phyloP scores from a whole-genome alignment of 345 rosid genomes.

The Draba incana region DNA sequence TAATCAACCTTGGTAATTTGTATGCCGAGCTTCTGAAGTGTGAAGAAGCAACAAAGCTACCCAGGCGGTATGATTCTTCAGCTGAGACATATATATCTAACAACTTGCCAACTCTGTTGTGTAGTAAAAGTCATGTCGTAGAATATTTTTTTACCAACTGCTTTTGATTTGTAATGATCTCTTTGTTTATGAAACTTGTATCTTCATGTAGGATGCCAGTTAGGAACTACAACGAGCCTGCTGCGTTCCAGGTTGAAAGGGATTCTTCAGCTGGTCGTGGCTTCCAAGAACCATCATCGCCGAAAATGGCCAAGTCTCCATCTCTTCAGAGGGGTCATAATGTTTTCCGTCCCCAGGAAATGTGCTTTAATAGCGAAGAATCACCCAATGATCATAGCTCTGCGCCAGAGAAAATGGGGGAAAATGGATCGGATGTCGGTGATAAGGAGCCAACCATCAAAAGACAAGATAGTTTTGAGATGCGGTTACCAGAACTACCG shows the following conservation, averaged over 20 bases:
- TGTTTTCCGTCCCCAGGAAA: slow-evolving; percentile 60
- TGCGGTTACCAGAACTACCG: slow-evolving; percentile 88
- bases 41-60: slow-evolving; percentile 99
- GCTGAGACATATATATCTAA: slow-evolving; percentile 31
- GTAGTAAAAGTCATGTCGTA: slow-evolving; percentile 31
- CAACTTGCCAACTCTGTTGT: slow-evolving; percentile 16
- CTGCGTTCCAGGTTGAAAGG: slow-evolving; percentile 81
- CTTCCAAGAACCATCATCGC: slow-evolving; percentile 89
- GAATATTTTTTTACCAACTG: slow-evolving; percentile 15
- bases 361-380: slow-evolving; percentile 62
- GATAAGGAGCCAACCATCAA: slow-evolving; percentile 87
- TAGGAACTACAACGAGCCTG: slow-evolving; percentile 62
- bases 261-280: slow-evolving; percentile 86
- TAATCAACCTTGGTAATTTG: slow-evolving; percentile 72
- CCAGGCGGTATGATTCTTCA: slow-evolving; percentile 71
- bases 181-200: slow-evolving; percentile 24
- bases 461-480: slow-evolving; percentile 99
- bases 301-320: slow-evolving; percentile 84
- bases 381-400: slow-evolving; percentile 75
- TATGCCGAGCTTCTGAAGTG: slow-evolving; percentile 97
- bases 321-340: slow-evolving; percentile 88
- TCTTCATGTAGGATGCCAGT: slow-evolving; percentile 83
- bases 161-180: slow-evolving; percentile 10
- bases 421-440: slow-evolving; percentile 72
- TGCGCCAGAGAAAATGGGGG: slow-evolving; percentile 73